Evolutionary conservation across 2,329 filamentous ascomycete genomes (phyloP).

Genomic region (Microsporum ferrugineum): DNA sequence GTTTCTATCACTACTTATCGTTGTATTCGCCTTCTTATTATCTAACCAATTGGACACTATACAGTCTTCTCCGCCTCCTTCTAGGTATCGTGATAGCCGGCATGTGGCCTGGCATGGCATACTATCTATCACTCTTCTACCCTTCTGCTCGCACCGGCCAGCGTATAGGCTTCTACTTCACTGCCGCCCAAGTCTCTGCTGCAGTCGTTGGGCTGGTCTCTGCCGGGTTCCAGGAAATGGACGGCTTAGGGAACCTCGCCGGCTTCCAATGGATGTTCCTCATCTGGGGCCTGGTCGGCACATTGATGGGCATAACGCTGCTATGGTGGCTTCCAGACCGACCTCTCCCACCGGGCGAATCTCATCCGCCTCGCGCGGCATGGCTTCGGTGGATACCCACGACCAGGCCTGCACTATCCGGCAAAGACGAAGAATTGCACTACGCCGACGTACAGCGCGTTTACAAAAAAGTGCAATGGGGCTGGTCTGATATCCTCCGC

Average conservation of each 20-base stretch:
- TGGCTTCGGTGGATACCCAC: conserved; percentile 49
- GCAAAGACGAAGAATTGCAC: conserved; percentile 68
- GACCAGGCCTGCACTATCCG: conserved; percentile 58
- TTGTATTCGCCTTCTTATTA: neutral
- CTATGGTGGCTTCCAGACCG: conserved; percentile 89
- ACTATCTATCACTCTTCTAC: conserved; percentile 86
- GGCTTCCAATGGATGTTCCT: conserved; percentile 68
- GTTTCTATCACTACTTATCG: conserved; percentile 18
- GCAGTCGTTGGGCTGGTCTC: conserved; percentile 82
- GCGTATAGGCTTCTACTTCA: conserved; percentile 81
- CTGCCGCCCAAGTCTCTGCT: conserved; percentile 76
- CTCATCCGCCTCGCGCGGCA: neutral
- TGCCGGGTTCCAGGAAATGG: conserved; percentile 85
- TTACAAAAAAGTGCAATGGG: conserved; percentile 67
- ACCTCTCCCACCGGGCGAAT: conserved; percentile 43
- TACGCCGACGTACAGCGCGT: conserved; percentile 73
- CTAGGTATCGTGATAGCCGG: conserved; percentile 80
- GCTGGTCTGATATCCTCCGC: conserved; percentile 52
- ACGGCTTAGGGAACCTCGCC: conserved; percentile 61
- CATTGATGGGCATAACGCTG: conserved; percentile 59
- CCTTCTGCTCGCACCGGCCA: conserved; percentile 77
- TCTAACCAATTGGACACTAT: neutral
- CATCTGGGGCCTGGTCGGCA: conserved; percentile 65
- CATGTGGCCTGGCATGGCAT: conserved; percentile 93
- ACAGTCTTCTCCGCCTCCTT: conserved; percentile 63